Evolutionary conservation across 164 flowering plant genomes (phyloP), one percentile per base, ranked within the genome.

Genomic region (Akebia trifoliata): DNA sequence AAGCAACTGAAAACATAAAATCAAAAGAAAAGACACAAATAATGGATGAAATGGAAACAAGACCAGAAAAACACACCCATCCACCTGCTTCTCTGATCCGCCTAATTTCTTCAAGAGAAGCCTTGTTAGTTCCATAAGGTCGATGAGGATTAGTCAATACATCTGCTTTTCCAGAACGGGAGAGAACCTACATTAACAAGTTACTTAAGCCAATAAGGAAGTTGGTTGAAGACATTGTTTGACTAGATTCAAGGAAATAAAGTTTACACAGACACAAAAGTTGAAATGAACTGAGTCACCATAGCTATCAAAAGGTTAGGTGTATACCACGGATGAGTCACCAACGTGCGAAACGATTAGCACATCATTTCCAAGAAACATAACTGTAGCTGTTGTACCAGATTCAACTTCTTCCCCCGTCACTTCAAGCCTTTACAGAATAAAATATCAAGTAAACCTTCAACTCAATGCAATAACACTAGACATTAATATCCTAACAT

Each of bases 61-160:
- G 73, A 51, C 66, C 53, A 56, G 60, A 51, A 74, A 74, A 69
- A 86, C 97, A 81, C 91, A 93, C 99, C 97, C 99, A 93, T 84
- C 99, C 99, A 84, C 99, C 97, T 80, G 99, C 99, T 75, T 93
- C 96, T 78, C 78, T 77, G 72, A 93, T 82, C 68, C 99, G 70
- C 69, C 66, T 84, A 47, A 93, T 87, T 73, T 93, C 99, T 62
- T 83, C 75, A 49, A 90, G 81, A 48, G 96, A 83, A 54, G 59
- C 80, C 53, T 70, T 81, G 69, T 65, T 81, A 72, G 65, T 87
- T 64, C 98, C 98, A 74, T 84, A 93, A 4, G 98, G 98, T 56
- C 98, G 73, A 70, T 93, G 98, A 67, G 97, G 72, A 64, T 69
- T 71, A 9, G 94, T 85, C 70, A 93, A 60, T 12, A 75, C 76